Evolutionary conservation across 805 yeast species (phyloP), one percentile per base, ranked within the genome.

Genomic region (Saccharomycopsis capsularis): DNA sequence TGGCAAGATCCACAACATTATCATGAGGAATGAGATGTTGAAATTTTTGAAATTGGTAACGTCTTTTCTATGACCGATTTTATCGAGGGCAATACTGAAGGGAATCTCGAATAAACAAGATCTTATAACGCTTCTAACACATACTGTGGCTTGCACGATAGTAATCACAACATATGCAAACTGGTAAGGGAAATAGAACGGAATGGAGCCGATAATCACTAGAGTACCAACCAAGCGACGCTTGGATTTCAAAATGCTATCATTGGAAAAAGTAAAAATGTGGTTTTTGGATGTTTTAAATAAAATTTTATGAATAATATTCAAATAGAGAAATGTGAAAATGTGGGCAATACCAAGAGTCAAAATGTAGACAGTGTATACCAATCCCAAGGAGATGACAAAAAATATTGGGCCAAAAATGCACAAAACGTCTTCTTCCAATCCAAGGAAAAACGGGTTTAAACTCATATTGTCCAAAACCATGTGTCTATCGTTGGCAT

Each of bases 1-100:
- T 0, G 95, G 95, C 3, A 86, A 64, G 7, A 86, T 71, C 84
- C 95, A 84, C 7, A 85, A 53, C 82, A 88, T 76, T 47, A 88
- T 57, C 59, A 86, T 64, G 25, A 85, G 61, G 2, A 86, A 53
- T 1, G 90, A 73, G n/a, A 78, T 51, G 53, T 82, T 79, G 62
- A 74, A 86, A 56, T 85, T 82, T 55, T 68, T 65, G 50, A 74
- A 64, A 56, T 68, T 72, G 35, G 34, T 21, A 35, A 32, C 13
- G 35, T 16, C 43, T 22, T 37, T 46, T 32, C 40, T 44, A 27
- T 22, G 4, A 9, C 23, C 38, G n/a, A 18, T 40, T 36, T 36
- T 53, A 30, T 35, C 50, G 39, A 41, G 43, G 15, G 27, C 11
- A 18, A 45, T 34, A 34, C 21, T 27, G 57, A 23, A 23, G 24